Evolutionary conservation across 2,329 filamentous ascomycete species (phyloP).

Genomic region (Alternaria sp.): DNA sequence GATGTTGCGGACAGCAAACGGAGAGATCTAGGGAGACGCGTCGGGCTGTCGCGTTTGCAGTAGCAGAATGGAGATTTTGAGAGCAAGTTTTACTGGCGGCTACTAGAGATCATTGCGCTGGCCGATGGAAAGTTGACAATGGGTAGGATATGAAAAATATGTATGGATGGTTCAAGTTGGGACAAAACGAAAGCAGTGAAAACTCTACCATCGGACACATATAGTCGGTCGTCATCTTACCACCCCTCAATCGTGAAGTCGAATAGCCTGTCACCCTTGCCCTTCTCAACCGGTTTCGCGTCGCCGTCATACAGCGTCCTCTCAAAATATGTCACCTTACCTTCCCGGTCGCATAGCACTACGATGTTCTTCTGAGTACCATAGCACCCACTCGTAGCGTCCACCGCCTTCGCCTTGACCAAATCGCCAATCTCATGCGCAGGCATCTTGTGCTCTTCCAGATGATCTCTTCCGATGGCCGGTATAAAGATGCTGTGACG

Average conservation of each 20-base stretch:
- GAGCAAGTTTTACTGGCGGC: too few relatives aligned
- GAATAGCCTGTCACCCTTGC: conserved; percentile 56
- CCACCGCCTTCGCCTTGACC: conserved; percentile 45
- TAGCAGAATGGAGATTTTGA: not conserved
- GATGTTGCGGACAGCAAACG: not conserved
- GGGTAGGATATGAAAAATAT: not conserved
- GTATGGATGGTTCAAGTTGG: not conserved
- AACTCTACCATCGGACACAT: too few relatives aligned
- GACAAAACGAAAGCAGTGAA: not conserved
- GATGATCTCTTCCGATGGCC: conserved; percentile 57
- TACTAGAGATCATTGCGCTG: not conserved
- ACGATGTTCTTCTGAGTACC: conserved; percentile 71
- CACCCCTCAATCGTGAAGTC: conserved; percentile 58
- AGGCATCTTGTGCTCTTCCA: conserved; percentile 47
- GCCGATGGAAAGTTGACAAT: not conserved
- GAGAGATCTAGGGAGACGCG: not conserved
- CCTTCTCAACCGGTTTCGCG: conserved; percentile 54
- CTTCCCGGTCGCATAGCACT: conserved; percentile 62
- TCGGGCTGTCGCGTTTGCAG: not conserved
- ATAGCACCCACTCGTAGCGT: conserved; percentile 60
- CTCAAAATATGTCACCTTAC: conserved; percentile 66
- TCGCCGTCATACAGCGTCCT: conserved; percentile 64
- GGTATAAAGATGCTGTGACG: conserved; percentile 68
- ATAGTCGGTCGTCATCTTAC: conserved; percentile 11
- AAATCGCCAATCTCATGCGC: conserved; percentile 49